A percentile compares a stretch with the other conserved stretches of the same genome.
Conservation (phyloP, 2,329 filamentous ascomycete species). For the Hysterium pulicare region DNA sequence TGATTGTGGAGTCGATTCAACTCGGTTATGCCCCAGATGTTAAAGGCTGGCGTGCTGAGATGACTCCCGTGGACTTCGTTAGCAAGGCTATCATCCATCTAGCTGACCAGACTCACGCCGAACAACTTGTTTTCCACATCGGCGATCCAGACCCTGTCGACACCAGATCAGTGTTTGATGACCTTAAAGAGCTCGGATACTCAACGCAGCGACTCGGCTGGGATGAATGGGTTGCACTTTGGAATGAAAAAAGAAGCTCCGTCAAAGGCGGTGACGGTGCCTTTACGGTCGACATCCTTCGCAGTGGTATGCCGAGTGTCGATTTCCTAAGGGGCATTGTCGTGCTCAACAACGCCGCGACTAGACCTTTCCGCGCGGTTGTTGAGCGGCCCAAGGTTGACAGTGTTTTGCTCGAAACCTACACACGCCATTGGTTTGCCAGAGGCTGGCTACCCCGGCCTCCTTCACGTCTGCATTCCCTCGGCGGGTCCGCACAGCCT, state of each 20-base stretch:
- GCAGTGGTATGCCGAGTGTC: constrained; percentile 74
- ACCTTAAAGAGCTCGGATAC: constrained; percentile 66
- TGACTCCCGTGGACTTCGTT: constrained; percentile 82
- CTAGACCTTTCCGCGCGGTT: constrained; percentile 56
- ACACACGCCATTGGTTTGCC: constrained; percentile 76
- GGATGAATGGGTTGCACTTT: constrained; percentile 71
- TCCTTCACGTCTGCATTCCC: constrained; percentile 51
- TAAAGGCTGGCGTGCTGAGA: constrained; percentile 73
- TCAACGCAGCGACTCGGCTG: constrained; percentile 63
- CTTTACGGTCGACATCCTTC: constrained; percentile 75
- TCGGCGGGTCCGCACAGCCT: constrained; percentile 43
- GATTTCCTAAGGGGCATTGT: constrained; percentile 69
- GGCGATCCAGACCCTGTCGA: constrained; percentile 69
- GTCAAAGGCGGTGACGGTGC: constrained; percentile 65
- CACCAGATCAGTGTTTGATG: constrained; percentile 63
- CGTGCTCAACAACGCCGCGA: constrained; percentile 68
- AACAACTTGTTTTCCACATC: constrained; percentile 68
- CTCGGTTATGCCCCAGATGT: constrained; percentile 68
- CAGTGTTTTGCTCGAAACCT: constrained; percentile 67
- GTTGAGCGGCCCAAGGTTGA: constrained; percentile 69
- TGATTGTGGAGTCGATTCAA: constrained; percentile 73
- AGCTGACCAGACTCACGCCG: constrained; percentile 59
- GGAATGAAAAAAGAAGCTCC: constrained; percentile 66
- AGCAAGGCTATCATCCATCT: constrained; percentile 70
- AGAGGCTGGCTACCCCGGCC: constrained; percentile 69